phyloP scores from a whole-genome alignment of 2,329 filamentous ascomycete species.

The Dissoconium aciculare region DNA sequence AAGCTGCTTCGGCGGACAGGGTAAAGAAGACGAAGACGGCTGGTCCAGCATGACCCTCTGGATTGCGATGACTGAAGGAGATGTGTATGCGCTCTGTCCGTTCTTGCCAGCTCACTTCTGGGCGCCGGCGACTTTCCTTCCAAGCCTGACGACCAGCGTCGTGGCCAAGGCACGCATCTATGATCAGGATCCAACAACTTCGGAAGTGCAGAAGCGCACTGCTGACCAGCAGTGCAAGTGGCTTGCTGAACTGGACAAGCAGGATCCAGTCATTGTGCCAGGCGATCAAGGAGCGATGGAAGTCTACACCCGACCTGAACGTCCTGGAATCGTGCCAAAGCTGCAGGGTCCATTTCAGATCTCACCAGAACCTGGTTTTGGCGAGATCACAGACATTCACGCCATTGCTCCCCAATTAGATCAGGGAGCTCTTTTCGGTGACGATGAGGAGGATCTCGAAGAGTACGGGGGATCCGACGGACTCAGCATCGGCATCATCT shows the following conservation, averaged over 20 bases:
- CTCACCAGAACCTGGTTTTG: constrained; percentile 35
- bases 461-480: constrained; percentile 27
- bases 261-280: constrained; percentile 8
- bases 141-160: constrained; percentile 69
- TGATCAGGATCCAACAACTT: constrained; percentile 27
- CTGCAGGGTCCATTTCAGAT: constrained; percentile 48
- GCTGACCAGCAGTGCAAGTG: constrained; percentile 43
- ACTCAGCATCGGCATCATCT: constrained; percentile 42
- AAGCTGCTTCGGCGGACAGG: constrained; percentile 69
- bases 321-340: constrained; percentile 41
- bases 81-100: constrained; percentile 85
- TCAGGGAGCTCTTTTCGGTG: constrained; percentile 37
- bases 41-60: constrained; percentile 96
- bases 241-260: constrained; percentile 27
- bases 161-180: constrained; percentile 49
- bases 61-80: constrained; percentile 87
- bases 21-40: constrained; percentile 42
- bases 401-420: constrained; percentile 41
- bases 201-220: constrained; percentile 31
- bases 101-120: constrained; percentile 79
- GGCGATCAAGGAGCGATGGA: constrained; percentile 32
- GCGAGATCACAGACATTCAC: constrained; percentile 46
- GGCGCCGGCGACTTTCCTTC: constrained; percentile 53
- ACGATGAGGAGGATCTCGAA: constrained; percentile 33
- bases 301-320: constrained; percentile 41